Percentiles rank a stretch among this genome's conserved stretches.
These are phyloP conservation scores for Fraxinus nigra DNA, from an alignment of 305 asterid genomes.

Conservation along the genomic window DNA sequence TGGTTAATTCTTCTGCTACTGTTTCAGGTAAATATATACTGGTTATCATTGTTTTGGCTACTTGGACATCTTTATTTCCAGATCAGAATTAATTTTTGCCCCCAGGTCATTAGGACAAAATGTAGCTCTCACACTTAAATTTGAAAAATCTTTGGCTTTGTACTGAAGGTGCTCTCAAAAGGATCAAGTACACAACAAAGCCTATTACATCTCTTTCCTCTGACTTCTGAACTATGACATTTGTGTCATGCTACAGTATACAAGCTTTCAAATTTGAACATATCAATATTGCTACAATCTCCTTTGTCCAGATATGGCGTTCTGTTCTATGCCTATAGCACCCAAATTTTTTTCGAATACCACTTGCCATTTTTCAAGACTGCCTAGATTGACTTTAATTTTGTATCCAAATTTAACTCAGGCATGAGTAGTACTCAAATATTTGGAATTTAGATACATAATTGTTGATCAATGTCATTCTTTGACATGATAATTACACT, in stretches of 20 bases:
- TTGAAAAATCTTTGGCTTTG: constrained; percentile 2
- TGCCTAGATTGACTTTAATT: neutral
- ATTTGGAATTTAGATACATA: constrained; percentile 3
- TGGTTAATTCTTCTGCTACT: constrained; percentile 5
- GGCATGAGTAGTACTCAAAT: constrained; percentile 16
- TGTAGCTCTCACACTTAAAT: neutral
- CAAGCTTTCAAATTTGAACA: neutral
- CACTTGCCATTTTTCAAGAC: neutral
- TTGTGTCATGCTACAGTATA: neutral
- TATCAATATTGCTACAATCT: neutral
- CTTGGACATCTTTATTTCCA: constrained; percentile 8
- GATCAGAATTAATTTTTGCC: neutral
- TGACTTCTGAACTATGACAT: constrained; percentile 1
- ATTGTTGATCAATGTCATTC: neutral
- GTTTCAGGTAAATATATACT: neutral
- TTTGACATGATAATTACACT: neutral
- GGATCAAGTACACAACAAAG: neutral
- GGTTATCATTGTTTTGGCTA: neutral
- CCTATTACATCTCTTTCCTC: neutral
- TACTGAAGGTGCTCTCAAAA: constrained; percentile 5
- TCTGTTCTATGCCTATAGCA: neutral
- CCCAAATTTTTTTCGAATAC: neutral
- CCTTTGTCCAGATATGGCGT: neutral
- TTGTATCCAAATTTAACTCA: neutral
- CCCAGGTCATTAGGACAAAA: neutral